phyloP scores from a whole-genome alignment of 2,329 filamentous ascomycete genomes.

The Beauveria sp. region DNA sequence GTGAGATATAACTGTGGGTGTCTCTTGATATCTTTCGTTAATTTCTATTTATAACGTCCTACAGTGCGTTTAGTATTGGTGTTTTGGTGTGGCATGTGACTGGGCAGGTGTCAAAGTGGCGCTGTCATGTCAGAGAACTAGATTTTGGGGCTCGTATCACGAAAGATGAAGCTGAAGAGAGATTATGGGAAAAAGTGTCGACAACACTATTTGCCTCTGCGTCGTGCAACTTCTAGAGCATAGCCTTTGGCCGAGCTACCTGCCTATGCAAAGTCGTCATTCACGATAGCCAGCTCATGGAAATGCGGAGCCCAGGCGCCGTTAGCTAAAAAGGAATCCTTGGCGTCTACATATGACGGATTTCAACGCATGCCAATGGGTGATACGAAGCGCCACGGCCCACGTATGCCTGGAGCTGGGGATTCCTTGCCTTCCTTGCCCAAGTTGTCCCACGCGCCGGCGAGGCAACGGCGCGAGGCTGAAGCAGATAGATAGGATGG shows the following conservation, averaged over 20 bases:
- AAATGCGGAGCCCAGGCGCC: background rate
- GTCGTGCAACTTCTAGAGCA: background rate
- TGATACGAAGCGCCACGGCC: background rate
- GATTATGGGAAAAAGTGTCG: background rate
- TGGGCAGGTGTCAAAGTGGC: background rate
- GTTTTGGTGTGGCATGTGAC: background rate
- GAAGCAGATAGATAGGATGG: background rate
- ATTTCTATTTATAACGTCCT: background rate
- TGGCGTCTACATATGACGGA: background rate
- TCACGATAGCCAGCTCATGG: background rate
- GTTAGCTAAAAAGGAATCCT: background rate
- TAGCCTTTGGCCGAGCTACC: background rate
- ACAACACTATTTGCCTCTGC: background rate
- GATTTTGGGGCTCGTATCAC: background rate
- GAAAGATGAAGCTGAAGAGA: background rate
- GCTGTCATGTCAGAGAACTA: background rate
- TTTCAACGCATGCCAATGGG: background rate
- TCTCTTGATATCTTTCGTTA: too few relatives aligned
- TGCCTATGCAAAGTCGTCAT: background rate
- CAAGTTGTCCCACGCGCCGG: conserved; percentile 1
- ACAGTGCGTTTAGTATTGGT: too few relatives aligned
- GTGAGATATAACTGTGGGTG: background rate
- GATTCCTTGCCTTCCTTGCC: background rate
- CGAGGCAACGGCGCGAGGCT: background rate
- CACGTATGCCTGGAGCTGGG: conserved; percentile 3